Percentiles rank a stretch among this genome's conserved stretches.
phyloP scores from a whole-genome alignment of 805 yeast species.

The Schwanniomyces polymorphus region DNA sequence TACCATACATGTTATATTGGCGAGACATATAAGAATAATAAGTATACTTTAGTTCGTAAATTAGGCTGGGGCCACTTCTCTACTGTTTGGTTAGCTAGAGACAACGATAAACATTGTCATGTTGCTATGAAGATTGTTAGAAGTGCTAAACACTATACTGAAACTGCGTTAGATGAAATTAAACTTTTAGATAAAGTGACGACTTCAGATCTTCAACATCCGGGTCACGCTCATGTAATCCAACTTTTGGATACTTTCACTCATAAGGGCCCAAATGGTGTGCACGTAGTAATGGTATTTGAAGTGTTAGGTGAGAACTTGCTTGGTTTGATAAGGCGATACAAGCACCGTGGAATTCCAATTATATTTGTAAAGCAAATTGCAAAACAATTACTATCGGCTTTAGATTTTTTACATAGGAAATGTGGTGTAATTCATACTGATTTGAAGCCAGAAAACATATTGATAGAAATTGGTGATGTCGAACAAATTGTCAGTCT shows the following conservation, averaged over 20 bases:
- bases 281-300: conserved; percentile 94
- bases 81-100: conserved; percentile 88
- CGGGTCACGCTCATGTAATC: conserved; percentile 81
- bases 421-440: conserved; percentile 76
- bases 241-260: conserved; percentile 79
- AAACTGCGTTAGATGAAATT: conserved; percentile 93
- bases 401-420: conserved; percentile 70
- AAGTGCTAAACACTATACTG: conserved; percentile 86
- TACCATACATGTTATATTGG: conserved; percentile 94
- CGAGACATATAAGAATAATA: conserved; percentile 72
- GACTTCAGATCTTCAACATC: conserved; percentile 63
- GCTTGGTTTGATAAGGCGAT: conserved; percentile 78
- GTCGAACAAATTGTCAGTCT: conserved; percentile 73
- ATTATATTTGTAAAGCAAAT: conserved; percentile 74
- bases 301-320: conserved; percentile 95
- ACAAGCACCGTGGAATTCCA: conserved; percentile 79
- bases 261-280: conserved; percentile 88
- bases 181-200: conserved; percentile 68
- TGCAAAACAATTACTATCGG: conserved; percentile 72
- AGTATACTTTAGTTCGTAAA: conserved; percentile 81
- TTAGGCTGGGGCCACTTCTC: conserved; percentile 99
- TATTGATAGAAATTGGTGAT: conserved; percentile 77
- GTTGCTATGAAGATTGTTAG: conserved; percentile 95
- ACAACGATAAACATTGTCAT: conserved; percentile 56
- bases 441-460: conserved; percentile 74